Conservation (phyloP, 768 basidiomycete species). For the Hortiboletus campestris region DNA sequence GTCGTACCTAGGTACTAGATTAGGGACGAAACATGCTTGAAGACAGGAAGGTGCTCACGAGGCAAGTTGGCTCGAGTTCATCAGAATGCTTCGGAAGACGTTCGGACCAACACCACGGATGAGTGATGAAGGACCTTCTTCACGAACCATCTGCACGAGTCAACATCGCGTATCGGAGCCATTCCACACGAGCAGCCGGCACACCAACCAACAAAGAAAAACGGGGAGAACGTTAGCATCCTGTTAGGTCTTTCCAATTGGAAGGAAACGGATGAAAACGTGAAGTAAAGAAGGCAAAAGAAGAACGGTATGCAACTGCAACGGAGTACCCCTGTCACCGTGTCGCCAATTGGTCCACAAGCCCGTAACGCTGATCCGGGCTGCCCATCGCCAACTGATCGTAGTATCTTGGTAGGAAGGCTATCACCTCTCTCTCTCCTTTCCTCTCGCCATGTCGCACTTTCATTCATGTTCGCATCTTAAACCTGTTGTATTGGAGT, state of each 20-base stretch:
- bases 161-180: neutral
- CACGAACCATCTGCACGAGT: constrained; percentile 68
- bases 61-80: constrained; percentile 92
- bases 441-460: neutral
- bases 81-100: constrained; percentile 79
- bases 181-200: neutral
- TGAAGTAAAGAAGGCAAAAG: neutral
- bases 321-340: neutral
- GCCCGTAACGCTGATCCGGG: neutral
- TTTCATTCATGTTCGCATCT: neutral
- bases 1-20: constrained; percentile 59
- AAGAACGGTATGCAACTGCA: neutral
- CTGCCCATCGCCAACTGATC: neutral
- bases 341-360: neutral
- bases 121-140: constrained; percentile 79
- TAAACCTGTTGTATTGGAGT: neutral
- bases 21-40: neutral
- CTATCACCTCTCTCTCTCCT: neutral
- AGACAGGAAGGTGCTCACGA: constrained; percentile 50
- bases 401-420: neutral
- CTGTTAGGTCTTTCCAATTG: neutral
- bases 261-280: neutral
- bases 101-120: constrained; percentile 80
- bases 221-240: constrained; percentile 6
- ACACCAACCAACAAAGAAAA: neutral